A percentile compares a stretch with the other conserved stretches of the same genome.
phyloP scores from a whole-genome alignment of 2,329 filamentous ascomycete species.

The Botrytis aclada region DNA sequence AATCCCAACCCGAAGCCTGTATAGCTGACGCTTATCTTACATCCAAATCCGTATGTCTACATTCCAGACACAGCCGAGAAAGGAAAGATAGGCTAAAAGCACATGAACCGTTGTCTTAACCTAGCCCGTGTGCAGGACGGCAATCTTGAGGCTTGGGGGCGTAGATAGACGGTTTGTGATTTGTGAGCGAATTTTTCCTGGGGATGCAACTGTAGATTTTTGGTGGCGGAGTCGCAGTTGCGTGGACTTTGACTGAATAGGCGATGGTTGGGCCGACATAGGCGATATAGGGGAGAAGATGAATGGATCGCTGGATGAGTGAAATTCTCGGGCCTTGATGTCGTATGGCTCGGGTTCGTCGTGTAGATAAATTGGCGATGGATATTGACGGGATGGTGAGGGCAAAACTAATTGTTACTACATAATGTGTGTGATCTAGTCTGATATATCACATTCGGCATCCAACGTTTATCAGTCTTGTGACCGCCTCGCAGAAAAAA shows the following conservation, averaged over 20 bases:
- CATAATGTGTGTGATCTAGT: not conserved
- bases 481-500: not conserved
- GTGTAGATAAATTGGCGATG: not conserved
- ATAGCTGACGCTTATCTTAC: not conserved
- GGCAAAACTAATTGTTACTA: not conserved
- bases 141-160: not conserved
- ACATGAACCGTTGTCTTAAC: conserved; percentile 13
- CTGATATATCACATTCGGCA: not conserved
- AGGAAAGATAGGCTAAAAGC: not conserved
- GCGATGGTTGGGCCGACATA: not conserved
- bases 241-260: not conserved
- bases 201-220: not conserved
- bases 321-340: not conserved
- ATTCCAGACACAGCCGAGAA: not conserved
- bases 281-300: not conserved
- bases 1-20: not conserved
- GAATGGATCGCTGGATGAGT: not conserved
- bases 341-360: not conserved
- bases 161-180: conserved; percentile 12
- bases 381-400: not conserved
- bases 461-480: not conserved
- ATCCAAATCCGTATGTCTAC: not conserved
- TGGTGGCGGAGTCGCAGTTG: not conserved
- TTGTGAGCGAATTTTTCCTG: not conserved
- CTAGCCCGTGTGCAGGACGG: conserved; percentile 4